These are phyloP conservation scores for Phyllosticta capitalensis DNA, from an alignment of 2,329 filamentous ascomycete species.

Conservation along the genomic window DNA sequence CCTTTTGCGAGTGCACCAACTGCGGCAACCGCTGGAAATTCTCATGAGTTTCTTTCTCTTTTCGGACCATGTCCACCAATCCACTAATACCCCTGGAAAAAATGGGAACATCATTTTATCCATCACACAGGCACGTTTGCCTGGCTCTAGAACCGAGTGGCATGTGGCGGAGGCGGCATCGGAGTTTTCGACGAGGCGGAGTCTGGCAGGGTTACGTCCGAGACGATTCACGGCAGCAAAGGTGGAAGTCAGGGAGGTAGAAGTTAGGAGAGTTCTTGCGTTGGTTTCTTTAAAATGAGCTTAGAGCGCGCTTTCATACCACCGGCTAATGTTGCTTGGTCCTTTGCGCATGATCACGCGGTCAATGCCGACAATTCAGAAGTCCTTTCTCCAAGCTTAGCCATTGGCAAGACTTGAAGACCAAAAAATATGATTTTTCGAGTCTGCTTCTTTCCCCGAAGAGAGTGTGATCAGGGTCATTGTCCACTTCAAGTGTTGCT, in stretches of 20 bases:
- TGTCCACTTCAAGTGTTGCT: too few species aligned
- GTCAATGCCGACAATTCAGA: not conserved
- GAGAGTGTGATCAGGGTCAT: too few species aligned
- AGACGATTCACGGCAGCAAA: not conserved
- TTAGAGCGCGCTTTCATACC: not conserved
- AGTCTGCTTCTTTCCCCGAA: too few species aligned
- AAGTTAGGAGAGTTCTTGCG: not conserved
- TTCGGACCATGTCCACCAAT: not conserved
- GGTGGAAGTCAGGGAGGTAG: not conserved
- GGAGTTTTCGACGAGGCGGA: not conserved
- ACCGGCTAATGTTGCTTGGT: not conserved
- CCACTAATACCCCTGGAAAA: not conserved
- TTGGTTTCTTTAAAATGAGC: not conserved
- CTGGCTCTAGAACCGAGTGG: not conserved
- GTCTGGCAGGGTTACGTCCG: not conserved
- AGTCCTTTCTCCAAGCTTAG: not conserved
- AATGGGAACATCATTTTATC: not conserved
- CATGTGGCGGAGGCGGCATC: not conserved
- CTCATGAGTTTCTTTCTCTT: constrained; percentile 18
- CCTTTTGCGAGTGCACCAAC: constrained; percentile 45
- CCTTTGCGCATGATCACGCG: not conserved
- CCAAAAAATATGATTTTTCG: not conserved
- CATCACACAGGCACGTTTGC: not conserved
- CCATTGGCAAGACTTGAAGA: not conserved
- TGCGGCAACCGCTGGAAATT: constrained; percentile 45